Evolutionary conservation across 768 basidiomycete species (phyloP), one percentile per base, ranked within the genome.

Genomic region (Amanita rimosa): DNA sequence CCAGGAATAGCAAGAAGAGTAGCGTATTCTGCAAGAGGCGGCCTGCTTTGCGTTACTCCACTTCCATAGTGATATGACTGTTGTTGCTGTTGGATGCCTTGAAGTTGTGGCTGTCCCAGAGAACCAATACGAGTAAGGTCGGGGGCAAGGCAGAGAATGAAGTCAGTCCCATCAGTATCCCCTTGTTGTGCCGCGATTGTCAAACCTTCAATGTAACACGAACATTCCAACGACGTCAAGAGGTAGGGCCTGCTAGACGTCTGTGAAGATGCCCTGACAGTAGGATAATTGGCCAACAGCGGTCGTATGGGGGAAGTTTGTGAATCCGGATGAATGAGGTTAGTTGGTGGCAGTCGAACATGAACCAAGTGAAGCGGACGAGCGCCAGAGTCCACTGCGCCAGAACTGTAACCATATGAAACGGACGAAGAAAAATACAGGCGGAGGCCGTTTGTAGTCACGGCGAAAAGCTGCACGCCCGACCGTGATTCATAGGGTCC

Each of bases 361-460:
- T 94, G 90, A 33, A 76, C 60, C 29, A 94, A 73, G 54, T 84
- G 78, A 33, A 91, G 69, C 33, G 73, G 64, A 21, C 78, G 65
- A 35, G 57, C 52, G 44, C 62, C 62, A 51, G 55, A 48, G 24
- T 49, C 48, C 14, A 29, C 40, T 51, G 59, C 48, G 53, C 54
- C 58, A 14, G 65, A 62, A 16, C 58, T 59, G 60, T 79, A 82
- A 19, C 68, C 66, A 53, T 74, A 76, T 17, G 66, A 62, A 44
- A 67, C 64, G 3, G 74, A 67, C 3, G 83, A 74, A 1, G 76
- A 75, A 60, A 96, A 91, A 69, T 89, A 97, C 1, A 95, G 70
- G 44, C 94, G 81, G 3, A 85, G 78, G 10, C 89, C 93, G 45
- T 83, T 92, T 24, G 74, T 69, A 19, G 92, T 91, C 41, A 94